Conservation (phyloP, 2,329 filamentous ascomycete genomes). For the Diplodia intermedia region DNA sequence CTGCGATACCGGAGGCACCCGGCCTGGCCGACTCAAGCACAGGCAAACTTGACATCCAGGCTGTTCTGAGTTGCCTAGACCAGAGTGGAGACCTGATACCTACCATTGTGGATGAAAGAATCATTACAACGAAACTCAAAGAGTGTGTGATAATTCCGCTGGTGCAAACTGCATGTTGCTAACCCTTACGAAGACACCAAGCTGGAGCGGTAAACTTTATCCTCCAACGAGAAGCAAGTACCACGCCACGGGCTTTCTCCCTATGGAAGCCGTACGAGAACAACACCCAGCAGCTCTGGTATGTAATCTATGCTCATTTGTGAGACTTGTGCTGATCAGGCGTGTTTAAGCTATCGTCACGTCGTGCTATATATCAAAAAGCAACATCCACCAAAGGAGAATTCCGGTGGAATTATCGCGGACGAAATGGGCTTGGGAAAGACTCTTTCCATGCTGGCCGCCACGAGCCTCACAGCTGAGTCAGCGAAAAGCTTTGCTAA, state of each 20-base stretch:
- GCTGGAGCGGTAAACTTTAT: neutral
- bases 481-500: neutral
- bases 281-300: neutral
- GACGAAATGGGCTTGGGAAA: constrained; percentile 32
- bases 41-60: neutral
- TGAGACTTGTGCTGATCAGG: neutral
- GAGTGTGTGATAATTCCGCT: neutral
- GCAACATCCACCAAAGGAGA: constrained; percentile 26
- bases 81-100: neutral
- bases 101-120: neutral
- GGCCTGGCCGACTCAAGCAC: neutral
- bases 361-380: constrained; percentile 34
- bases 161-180: neutral
- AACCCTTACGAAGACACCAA: neutral
- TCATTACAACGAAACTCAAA: neutral
- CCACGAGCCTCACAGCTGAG: constrained; percentile 20
- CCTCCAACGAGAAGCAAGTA: neutral
- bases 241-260: neutral
- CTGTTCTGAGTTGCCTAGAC: neutral
- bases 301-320: neutral
- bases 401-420: constrained; percentile 38
- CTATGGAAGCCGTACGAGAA: neutral
- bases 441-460: constrained; percentile 24
- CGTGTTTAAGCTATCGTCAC: constrained; percentile 34
- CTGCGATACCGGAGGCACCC: neutral